Evolutionary conservation across 371 early-diverging fungal genomes (phyloP).

Genomic region (Choanephora cucurbitarum): DNA sequence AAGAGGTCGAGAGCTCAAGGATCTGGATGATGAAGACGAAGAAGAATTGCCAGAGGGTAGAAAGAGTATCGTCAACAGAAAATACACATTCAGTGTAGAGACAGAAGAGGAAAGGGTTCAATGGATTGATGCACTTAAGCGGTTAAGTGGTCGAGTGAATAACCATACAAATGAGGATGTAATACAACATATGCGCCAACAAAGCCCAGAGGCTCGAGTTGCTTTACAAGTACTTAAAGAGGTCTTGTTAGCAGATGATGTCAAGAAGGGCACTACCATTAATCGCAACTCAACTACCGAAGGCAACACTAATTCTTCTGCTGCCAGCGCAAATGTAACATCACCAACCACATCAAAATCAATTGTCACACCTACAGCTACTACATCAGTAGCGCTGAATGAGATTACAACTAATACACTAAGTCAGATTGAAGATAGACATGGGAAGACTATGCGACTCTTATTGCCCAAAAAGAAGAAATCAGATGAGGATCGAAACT

Average conservation of each 20-base stretch:
- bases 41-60: slow-evolving; percentile 23
- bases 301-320: background rate
- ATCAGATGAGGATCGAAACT: slow-evolving; percentile 9
- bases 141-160: slow-evolving; percentile 35
- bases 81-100: slow-evolving; percentile 60
- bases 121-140: slow-evolving; percentile 46
- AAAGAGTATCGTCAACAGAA: slow-evolving; percentile 32
- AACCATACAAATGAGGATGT: slow-evolving; percentile 33
- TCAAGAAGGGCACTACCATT: slow-evolving; percentile 31
- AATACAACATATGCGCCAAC: background rate
- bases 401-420: background rate
- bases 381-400: background rate
- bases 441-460: slow-evolving; percentile 11
- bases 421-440: background rate
- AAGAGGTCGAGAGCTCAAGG: slow-evolving; percentile 3
- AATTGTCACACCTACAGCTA: background rate
- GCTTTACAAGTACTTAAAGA: slow-evolving; percentile 63
- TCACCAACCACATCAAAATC: background rate
- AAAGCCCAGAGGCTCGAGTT: slow-evolving; percentile 40
- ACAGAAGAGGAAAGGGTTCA: slow-evolving; percentile 49
- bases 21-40: slow-evolving; percentile 5
- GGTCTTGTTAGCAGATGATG: slow-evolving; percentile 54
- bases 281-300: background rate
- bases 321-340: background rate
- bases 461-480: slow-evolving; percentile 14